These are phyloP conservation scores for Royoungia palumana DNA, from an alignment of 768 basidiomycete species.

Conservation along the genomic window DNA sequence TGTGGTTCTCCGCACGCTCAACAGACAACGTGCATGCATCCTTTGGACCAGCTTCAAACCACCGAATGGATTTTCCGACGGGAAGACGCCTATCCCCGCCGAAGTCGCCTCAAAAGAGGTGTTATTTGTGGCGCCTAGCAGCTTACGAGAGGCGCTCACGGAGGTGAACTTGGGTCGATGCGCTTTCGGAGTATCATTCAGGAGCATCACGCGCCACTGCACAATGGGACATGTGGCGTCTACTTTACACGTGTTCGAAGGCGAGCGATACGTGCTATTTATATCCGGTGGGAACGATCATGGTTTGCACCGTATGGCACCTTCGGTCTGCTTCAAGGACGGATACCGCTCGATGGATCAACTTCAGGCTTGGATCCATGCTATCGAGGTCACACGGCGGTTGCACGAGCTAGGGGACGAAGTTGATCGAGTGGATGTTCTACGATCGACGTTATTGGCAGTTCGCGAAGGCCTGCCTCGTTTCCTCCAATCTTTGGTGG, in stretches of 20 bases:
- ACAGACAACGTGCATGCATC: conserved; percentile 54
- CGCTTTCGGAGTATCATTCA: conserved; percentile 48
- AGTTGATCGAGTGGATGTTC: conserved; percentile 5
- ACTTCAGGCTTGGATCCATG: conserved; percentile 51
- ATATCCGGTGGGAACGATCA: conserved; percentile 23
- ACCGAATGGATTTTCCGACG: conserved; percentile 5
- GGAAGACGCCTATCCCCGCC: conserved; percentile 31
- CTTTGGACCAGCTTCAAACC: conserved; percentile 40
- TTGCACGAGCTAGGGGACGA: background rate
- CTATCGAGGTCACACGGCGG: conserved; percentile 16
- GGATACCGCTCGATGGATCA: conserved; percentile 46
- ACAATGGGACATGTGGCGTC: conserved; percentile 15
- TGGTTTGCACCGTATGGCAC: background rate
- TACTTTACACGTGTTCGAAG: conserved; percentile 39
- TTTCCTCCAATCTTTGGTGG: conserved; percentile 17
- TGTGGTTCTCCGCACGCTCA: conserved; percentile 54
- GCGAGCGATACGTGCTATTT: conserved; percentile 55
- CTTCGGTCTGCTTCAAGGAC: conserved; percentile 51
- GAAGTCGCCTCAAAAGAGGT: conserved; percentile 42
- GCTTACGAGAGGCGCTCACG: conserved; percentile 37
- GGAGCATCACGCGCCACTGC: conserved; percentile 14
- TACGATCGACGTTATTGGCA: conserved; percentile 10
- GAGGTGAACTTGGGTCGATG: conserved; percentile 42
- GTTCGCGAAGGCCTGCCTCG: conserved; percentile 11
- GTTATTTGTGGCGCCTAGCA: conserved; percentile 40